Conservation (phyloP, 176 grass and related monocot species). For the Triticum dicoccoides region DNA sequence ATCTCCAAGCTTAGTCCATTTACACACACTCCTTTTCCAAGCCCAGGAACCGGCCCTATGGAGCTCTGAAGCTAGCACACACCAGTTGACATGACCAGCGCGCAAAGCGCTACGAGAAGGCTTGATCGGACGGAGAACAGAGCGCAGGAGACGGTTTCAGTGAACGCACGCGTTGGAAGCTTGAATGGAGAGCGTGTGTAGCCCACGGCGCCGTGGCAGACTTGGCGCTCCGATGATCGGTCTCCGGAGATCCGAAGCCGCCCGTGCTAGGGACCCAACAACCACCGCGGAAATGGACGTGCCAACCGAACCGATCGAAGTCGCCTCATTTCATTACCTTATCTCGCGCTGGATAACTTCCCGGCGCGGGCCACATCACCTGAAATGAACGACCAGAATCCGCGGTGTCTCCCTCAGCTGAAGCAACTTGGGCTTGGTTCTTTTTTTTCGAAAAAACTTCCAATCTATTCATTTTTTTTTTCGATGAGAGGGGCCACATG, state of each 20-base stretch:
- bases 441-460: no score
- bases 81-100: neutral
- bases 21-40: neutral
- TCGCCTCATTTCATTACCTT: conserved; percentile 16
- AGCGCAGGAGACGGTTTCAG: neutral
- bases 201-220: neutral
- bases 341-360: conserved; percentile 12
- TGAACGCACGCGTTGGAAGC: neutral
- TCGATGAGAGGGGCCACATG: no score
- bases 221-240: neutral
- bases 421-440: neutral
- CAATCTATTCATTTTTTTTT: no score
- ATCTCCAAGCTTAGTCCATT: neutral
- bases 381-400: neutral
- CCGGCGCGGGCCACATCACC: neutral
- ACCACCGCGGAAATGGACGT: conserved; percentile 18
- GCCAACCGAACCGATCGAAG: conserved; percentile 15
- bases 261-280: conserved; percentile 25
- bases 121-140: neutral
- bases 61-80: neutral
- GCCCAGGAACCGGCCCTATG: neutral
- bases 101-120: neutral
- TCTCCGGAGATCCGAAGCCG: neutral
- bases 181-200: neutral
- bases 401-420: neutral